Evolutionary conservation across 2,329 filamentous ascomycete genomes (phyloP).

Genomic region (Arachnopeziza araneosa): DNA sequence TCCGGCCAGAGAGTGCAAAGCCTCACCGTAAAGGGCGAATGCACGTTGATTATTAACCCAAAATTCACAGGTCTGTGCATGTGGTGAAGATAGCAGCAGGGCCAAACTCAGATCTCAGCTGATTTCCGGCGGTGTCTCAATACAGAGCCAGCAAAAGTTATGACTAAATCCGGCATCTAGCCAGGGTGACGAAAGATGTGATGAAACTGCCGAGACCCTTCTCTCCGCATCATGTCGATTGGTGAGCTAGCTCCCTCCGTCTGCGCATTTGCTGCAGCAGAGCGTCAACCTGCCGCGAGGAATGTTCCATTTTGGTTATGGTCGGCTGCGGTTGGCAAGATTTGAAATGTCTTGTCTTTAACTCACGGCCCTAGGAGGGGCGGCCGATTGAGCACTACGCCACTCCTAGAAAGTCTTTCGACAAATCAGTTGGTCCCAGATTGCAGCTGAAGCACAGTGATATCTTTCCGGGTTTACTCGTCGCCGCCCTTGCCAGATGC

Average conservation of each 20-base stretch:
- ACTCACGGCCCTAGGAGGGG: slow-evolving; percentile 2
- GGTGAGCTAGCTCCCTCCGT: not conserved
- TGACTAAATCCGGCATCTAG: slow-evolving; percentile 1
- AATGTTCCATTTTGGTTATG: not conserved
- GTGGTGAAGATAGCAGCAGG: slow-evolving; percentile 3
- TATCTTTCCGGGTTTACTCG: not conserved
- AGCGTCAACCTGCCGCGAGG: not conserved
- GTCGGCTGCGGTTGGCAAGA: slow-evolving; percentile 2
- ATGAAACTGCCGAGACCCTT: not conserved
- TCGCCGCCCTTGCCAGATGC: not conserved
- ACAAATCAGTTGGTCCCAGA: not conserved
- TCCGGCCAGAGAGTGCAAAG: not conserved
- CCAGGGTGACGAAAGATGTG: not conserved
- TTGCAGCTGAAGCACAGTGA: not conserved
- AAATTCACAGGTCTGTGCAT: slow-evolving; percentile 6
- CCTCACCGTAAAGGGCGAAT: slow-evolving; percentile 3
- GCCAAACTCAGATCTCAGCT: slow-evolving; percentile 2
- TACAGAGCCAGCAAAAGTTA: not conserved
- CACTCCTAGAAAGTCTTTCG: not conserved
- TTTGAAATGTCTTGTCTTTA: not conserved
- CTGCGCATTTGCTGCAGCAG: slow-evolving; percentile 1
- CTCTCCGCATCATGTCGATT: not conserved
- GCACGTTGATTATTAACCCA: slow-evolving; percentile 15
- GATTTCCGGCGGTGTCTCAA: not conserved
- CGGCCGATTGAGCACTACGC: slow-evolving; percentile 4